phyloP scores from a whole-genome alignment of 169 alveolate species.

The Cryptosporidium ryanae region DNA sequence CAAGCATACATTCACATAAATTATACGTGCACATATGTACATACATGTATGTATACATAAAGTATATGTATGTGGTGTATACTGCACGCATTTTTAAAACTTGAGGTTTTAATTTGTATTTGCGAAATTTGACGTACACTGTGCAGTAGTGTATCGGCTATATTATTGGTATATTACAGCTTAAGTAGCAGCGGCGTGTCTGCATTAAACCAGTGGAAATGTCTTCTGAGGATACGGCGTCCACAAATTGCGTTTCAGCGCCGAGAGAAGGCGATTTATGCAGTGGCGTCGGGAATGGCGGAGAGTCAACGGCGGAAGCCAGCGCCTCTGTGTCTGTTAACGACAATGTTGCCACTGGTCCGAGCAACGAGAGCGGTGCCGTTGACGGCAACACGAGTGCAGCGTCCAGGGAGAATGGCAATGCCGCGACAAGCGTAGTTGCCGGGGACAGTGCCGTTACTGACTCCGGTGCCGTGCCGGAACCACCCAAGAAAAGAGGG shows the following conservation, averaged over 20 bases:
- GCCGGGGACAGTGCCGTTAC: neutral
- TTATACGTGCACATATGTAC: neutral
- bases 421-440: neutral
- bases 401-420: neutral
- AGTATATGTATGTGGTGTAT: neutral
- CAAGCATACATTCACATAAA: neutral
- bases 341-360: neutral
- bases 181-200: too few relatives aligned
- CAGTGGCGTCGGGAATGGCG: neutral
- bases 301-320: neutral
- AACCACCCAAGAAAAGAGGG: slow-evolving; percentile 63
- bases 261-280: too few relatives aligned
- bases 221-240: too few relatives aligned
- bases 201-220: too few relatives aligned
- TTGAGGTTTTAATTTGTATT: too few relatives aligned
- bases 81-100: neutral
- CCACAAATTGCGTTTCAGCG: too few relatives aligned
- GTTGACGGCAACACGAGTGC: neutral
- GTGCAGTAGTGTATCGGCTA: too few relatives aligned
- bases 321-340: neutral
- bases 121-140: too few relatives aligned
- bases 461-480: slow-evolving; percentile 3
- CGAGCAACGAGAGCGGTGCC: neutral
- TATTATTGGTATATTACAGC: too few relatives aligned
- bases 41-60: neutral